A percentile compares a stretch with the other conserved stretches of the same genome.
phyloP scores from a whole-genome alignment of 768 basidiomycete species.

The Mycena metata region DNA sequence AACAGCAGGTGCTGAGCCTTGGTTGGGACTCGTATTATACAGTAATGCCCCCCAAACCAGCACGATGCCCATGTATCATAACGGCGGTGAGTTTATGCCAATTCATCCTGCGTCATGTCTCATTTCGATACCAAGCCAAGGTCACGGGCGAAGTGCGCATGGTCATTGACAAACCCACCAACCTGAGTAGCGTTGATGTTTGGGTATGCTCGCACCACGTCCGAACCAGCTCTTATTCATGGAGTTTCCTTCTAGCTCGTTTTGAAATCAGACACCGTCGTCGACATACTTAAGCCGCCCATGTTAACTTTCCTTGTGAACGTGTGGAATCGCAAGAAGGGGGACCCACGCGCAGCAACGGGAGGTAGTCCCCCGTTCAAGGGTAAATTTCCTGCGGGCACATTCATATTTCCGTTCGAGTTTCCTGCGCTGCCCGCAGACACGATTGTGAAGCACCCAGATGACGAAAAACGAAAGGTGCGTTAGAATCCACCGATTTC shows the following conservation, averaged over 20 bases:
- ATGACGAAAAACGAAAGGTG: slow-evolving; percentile 28
- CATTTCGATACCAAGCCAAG: slow-evolving; percentile 2
- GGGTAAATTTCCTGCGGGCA: slow-evolving; percentile 33
- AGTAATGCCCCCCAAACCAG: slow-evolving; percentile 31
- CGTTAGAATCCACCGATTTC: no score
- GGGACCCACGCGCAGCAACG: slow-evolving; percentile 18
- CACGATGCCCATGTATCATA: slow-evolving; percentile 34
- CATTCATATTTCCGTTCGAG: slow-evolving; percentile 34
- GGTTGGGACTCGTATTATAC: slow-evolving; percentile 34
- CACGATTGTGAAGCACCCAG: slow-evolving; percentile 31
- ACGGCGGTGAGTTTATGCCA: slow-evolving; percentile 17
- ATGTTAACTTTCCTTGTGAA: slow-evolving; percentile 21
- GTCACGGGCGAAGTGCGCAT: slow-evolving; percentile 34
- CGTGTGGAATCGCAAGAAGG: slow-evolving; percentile 34
- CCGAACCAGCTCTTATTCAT: background rate
- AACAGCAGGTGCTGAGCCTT: slow-evolving; percentile 10
- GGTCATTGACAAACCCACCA: slow-evolving; percentile 27
- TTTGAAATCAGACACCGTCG: slow-evolving; percentile 23
- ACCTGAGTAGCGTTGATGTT: slow-evolving; percentile 30
- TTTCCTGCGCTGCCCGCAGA: slow-evolving; percentile 29
- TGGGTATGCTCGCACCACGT: slow-evolving; percentile 17
- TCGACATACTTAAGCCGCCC: slow-evolving; percentile 21
- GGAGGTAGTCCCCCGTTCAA: slow-evolving; percentile 12
- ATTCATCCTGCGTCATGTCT: background rate
- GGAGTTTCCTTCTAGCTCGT: slow-evolving; percentile 10